Conservation (phyloP, 768 basidiomycete species). For the Lactarius indigo region DNA sequence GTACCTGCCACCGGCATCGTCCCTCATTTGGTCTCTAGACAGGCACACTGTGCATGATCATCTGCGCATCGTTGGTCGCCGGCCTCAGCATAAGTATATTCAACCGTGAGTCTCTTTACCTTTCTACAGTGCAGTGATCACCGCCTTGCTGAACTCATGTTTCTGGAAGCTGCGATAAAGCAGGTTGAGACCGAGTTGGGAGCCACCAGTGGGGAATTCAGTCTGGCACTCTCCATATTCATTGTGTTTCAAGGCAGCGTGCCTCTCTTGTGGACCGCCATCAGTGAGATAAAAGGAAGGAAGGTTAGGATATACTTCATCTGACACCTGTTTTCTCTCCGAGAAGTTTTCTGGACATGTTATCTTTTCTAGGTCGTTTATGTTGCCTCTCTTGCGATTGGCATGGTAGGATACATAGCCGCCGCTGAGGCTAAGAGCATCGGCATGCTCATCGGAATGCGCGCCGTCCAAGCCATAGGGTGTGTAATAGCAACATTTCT, state of each 20-base stretch:
- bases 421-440: slow-evolving; percentile 56
- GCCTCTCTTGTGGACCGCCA: slow-evolving; percentile 64
- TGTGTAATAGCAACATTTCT: slow-evolving; percentile 31
- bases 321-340: neutral
- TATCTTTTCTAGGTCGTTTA: slow-evolving; percentile 43
- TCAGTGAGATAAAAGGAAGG: slow-evolving; percentile 73
- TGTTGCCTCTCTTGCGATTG: slow-evolving; percentile 48
- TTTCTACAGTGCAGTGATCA: neutral
- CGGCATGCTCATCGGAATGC: slow-evolving; percentile 60
- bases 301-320: slow-evolving; percentile 43
- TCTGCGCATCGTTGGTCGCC: slow-evolving; percentile 53
- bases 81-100: slow-evolving; percentile 59
- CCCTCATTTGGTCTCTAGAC: slow-evolving; percentile 35
- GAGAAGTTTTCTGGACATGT: neutral
- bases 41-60: slow-evolving; percentile 42
- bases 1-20: neutral
- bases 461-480: slow-evolving; percentile 66
- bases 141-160: neutral
- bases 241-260: slow-evolving; percentile 66
- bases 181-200: slow-evolving; percentile 57
- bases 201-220: slow-evolving; percentile 59
- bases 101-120: slow-evolving; percentile 48
- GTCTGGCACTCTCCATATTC: slow-evolving; percentile 66
- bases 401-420: slow-evolving; percentile 51
- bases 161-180: slow-evolving; percentile 52